Conservation (phyloP, 208 protist species). For the Sergeia podlipaevii region DNA sequence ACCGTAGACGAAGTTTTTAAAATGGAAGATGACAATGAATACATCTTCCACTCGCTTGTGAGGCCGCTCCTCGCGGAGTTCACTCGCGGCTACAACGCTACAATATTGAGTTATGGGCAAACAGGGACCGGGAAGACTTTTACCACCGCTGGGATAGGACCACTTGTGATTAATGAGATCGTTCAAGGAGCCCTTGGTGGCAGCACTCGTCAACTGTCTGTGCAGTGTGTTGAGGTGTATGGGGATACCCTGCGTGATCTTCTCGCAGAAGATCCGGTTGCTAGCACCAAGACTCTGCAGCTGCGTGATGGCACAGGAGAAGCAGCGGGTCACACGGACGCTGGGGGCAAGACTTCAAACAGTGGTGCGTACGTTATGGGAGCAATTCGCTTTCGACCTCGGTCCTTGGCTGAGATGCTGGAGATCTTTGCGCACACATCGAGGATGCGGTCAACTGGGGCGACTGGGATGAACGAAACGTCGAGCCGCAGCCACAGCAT, state of each 20-base stretch:
- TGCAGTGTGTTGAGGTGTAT: slow-evolving; percentile 94
- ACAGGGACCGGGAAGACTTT: slow-evolving; percentile 94
- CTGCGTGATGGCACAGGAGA: slow-evolving; percentile 26
- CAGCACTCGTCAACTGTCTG: slow-evolving; percentile 35
- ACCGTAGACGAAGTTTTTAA: slow-evolving; percentile 86
- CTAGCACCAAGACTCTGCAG: slow-evolving; percentile 27
- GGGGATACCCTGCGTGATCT: slow-evolving; percentile 92
- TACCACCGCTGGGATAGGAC: slow-evolving; percentile 78
- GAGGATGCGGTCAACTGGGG: slow-evolving; percentile 76
- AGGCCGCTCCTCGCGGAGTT: slow-evolving; percentile 65
- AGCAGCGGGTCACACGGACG: neutral
- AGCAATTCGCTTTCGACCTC: slow-evolving; percentile 44
- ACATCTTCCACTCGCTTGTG: slow-evolving; percentile 77
- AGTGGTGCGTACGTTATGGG: slow-evolving; percentile 40
- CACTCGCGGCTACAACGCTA: slow-evolving; percentile 88
- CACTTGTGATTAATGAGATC: slow-evolving; percentile 81
- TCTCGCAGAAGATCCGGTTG: slow-evolving; percentile 35
- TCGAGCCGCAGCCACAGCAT: slow-evolving; percentile 91
- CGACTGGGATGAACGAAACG: slow-evolving; percentile 88
- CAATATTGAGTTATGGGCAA: slow-evolving; percentile 93
- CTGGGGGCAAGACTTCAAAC: slow-evolving; percentile 9
- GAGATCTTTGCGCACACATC: slow-evolving; percentile 71
- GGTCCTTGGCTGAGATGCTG: slow-evolving; percentile 50
- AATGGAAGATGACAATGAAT: slow-evolving; percentile 48
- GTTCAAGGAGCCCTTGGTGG: slow-evolving; percentile 48